Percentiles rank a stretch among this genome's conserved stretches.
Conservation (phyloP, 2,329 filamentous ascomycete genomes). For the Emergomyces orientalis region DNA sequence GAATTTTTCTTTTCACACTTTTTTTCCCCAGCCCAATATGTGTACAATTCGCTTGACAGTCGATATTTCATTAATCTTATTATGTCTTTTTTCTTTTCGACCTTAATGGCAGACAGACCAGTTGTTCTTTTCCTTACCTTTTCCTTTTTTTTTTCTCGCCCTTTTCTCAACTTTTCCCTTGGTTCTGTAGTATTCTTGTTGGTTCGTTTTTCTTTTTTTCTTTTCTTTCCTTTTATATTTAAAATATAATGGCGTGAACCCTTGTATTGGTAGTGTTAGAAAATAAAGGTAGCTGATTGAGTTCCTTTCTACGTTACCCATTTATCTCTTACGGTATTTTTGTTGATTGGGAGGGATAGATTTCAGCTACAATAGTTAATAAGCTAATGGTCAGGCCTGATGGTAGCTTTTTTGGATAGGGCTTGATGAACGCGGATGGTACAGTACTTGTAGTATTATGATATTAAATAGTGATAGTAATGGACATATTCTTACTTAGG, state of each 20-base stretch:
- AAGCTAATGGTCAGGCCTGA: too few species aligned
- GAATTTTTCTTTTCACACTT: background rate
- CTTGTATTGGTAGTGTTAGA: slow-evolving; percentile 4
- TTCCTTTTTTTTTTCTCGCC: background rate
- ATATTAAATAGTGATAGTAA: background rate
- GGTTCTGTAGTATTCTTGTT: background rate
- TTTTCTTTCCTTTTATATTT: background rate
- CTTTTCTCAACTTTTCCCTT: background rate
- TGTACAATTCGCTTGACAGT: slow-evolving; percentile 10
- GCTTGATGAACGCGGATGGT: background rate
- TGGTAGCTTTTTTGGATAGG: background rate
- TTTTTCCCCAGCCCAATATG: background rate
- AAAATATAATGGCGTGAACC: background rate
- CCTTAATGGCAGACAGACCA: background rate
- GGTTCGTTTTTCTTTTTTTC: background rate
- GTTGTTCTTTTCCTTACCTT: background rate
- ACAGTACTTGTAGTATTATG: background rate
- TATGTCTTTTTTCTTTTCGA: background rate
- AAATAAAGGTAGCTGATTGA: background rate
- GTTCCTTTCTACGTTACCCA: background rate
- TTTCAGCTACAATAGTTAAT: background rate
- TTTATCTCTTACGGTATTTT: background rate
- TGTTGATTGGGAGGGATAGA: background rate
- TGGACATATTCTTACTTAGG: background rate
- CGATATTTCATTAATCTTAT: background rate